Evolutionary conservation across 2,329 filamentous ascomycete species (phyloP), one percentile per base, ranked within the genome.

Genomic region (Parastagonospora nodorum): DNA sequence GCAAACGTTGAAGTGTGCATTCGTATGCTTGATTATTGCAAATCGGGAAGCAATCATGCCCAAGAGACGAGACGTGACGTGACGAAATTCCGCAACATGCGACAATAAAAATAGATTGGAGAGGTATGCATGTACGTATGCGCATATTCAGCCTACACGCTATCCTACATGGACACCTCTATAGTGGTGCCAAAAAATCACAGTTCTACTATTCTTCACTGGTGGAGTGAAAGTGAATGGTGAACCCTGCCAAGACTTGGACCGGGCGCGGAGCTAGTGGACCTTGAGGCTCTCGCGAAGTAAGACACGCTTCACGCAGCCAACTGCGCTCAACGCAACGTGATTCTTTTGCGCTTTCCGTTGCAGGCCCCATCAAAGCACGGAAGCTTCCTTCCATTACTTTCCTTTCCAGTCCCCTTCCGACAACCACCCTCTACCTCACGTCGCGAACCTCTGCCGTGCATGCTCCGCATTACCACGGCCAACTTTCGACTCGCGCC

Each of bases 401-500:
- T 29, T 14, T 30, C 14, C n/a, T n/a, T 11, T 9, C 11, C n/a
- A 15, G 16, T 32, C 31, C 46, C 27, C 29, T 10, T 38, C 19
- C 19, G 6, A 32, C 16, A 4, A 16, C n/a, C 31, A 40, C 16
- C 38, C 30, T 16, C 33, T n/a, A 32, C 45, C 38, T 44, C 40
- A 55, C 50, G 44, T 37, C 49, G 39, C 56, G 48, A 53, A 48
- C 46, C 53, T 46, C 42, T 16, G 53, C 55, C 45, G 47, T 67
- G 67, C 58, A 69, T 72, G 68, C 63, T 61, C 62, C 51, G 50
- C 67, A 49, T 55, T 51, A 50, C 59, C 45, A 53, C 41, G 40
- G 51, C 57, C 51, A 55, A 62, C 48, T 52, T 42, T 50, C 40
- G 50, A 55, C 55, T 60, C 57, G 48, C 55, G 48, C 58, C 52